Evolutionary conservation across 1,284 basidiomycete genomes (phyloP), one percentile per base, ranked within the genome.

Genomic region (Trametes polyzona): DNA sequence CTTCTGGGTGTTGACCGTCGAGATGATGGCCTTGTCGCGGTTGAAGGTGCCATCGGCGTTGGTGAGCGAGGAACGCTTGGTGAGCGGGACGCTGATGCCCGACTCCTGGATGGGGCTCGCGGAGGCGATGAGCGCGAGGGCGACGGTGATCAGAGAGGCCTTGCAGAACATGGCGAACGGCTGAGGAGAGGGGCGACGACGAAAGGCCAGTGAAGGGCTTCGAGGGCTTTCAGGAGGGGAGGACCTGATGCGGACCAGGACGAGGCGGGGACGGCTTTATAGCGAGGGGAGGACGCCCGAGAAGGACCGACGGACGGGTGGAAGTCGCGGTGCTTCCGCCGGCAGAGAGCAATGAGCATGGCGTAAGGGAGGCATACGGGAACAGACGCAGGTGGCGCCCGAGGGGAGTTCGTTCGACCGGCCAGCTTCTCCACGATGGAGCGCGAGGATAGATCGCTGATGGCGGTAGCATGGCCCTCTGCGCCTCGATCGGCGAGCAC

Each of bases 11-110:
- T 58, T 56, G 23, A 58, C 61, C 16, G 58, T 60, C 35, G 64
- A 58, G 35, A 56, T 32, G 50, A 68, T 48, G 50, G 67, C 67
- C 46, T 56, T 51, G 32, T 61, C 63, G 33, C 46, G 59, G 59
- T 68, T 61, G 58, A 67, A 66, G 26, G 61, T 66, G 36, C 67
- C 67, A 33, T 68, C 66, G 17, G 43, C 37, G 47, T 64, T 63
- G 39, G 58, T 64, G 51, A 67, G 56, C 21, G 64, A 58, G 29
- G 49, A 39, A 19, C 66, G 66, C 58, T 65, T 65, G 39, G 26
- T 29, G 23, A 67, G 49, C 26, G 66, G 63, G 29, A 67, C 53
- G 50, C 55, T 40, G 51, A 65, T 54, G 47, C 66, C 64, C n/a
- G 47, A 52, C 10, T 53, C 32, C 47, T 41, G 30, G 47, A 63